Conservation (phyloP, 306 rosid genomes). For the Cicer yamashitae region DNA sequence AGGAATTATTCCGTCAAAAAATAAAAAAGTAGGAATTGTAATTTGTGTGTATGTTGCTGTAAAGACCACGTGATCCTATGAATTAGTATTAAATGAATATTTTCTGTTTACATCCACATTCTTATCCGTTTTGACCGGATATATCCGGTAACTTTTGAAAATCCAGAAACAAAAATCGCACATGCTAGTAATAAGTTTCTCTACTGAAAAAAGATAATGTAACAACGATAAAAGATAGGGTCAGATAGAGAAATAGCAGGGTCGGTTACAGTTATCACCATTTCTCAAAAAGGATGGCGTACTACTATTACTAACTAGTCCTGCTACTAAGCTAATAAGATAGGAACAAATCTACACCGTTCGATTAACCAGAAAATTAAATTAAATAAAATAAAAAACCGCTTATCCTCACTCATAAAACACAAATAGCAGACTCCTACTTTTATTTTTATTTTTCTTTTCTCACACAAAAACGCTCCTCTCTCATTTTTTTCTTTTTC, state of each 20-base stretch:
- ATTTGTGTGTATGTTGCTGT: conserved; percentile 1
- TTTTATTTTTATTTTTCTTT: not conserved
- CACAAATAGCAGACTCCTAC: not conserved
- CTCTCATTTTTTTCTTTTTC: not conserved
- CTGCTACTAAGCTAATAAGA: not conserved
- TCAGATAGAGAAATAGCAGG: not conserved
- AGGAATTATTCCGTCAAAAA: too few relatives aligned
- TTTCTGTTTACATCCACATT: conserved; percentile 27
- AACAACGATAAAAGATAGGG: not conserved
- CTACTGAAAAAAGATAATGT: conserved; percentile 18
- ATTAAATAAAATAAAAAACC: not conserved
- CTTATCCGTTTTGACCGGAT: conserved; percentile 49
- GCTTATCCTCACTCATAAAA: conserved; percentile 57
- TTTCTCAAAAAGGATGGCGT: too few relatives aligned
- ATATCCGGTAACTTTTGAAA: conserved; percentile 30
- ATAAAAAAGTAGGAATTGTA: too few relatives aligned
- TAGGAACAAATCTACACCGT: conserved; percentile 46
- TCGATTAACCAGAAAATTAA: too few relatives aligned
- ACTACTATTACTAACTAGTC: too few relatives aligned
- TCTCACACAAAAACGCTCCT: conserved; percentile 25
- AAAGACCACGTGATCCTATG: conserved; percentile 51
- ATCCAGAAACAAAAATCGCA: not conserved
- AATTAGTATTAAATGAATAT: conserved; percentile 35
- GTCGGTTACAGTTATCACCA: conserved; percentile 46
- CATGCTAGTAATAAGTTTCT: not conserved